phyloP scores from a whole-genome alignment of 2,329 filamentous ascomycete genomes.

The Incumbomyces lentus region DNA sequence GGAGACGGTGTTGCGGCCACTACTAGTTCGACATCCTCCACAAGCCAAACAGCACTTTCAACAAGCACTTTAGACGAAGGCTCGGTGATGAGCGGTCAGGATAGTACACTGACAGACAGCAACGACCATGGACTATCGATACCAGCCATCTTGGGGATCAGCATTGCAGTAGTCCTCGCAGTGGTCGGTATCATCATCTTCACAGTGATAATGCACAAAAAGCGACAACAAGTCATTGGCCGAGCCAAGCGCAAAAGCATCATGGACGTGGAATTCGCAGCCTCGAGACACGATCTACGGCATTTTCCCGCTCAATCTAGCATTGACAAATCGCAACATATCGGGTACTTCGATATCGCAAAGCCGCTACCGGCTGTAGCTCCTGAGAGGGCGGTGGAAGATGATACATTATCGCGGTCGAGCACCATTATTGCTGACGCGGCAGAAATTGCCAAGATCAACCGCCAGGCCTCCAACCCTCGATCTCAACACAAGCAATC shows the following conservation, averaged over 20 bases:
- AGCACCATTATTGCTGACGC: conserved; percentile 7
- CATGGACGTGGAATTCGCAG: conserved; percentile 7
- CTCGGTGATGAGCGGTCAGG: neutral
- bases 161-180: neutral
- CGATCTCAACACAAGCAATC: neutral
- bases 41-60: neutral
- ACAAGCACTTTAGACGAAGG: neutral
- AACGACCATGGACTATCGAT: conserved; percentile 1
- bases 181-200: conserved; percentile 2
- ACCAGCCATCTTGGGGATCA: conserved; percentile 3
- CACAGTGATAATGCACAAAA: neutral
- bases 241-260: conserved; percentile 1
- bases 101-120: neutral
- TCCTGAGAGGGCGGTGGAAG: neutral
- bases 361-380: conserved; percentile 2
- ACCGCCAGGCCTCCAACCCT: conserved; percentile 1
- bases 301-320: neutral
- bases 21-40: neutral
- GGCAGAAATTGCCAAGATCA: conserved; percentile 5
- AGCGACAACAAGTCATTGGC: neutral
- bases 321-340: neutral
- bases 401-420: neutral
- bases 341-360: conserved; percentile 5
- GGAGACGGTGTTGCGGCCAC: neutral
- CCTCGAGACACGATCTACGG: neutral